Percentiles rank a stretch among this genome's conserved stretches.
Evolutionary conservation across 768 basidiomycete genomes (phyloP).

Genomic region (Strobilomyces dryophilus): DNA sequence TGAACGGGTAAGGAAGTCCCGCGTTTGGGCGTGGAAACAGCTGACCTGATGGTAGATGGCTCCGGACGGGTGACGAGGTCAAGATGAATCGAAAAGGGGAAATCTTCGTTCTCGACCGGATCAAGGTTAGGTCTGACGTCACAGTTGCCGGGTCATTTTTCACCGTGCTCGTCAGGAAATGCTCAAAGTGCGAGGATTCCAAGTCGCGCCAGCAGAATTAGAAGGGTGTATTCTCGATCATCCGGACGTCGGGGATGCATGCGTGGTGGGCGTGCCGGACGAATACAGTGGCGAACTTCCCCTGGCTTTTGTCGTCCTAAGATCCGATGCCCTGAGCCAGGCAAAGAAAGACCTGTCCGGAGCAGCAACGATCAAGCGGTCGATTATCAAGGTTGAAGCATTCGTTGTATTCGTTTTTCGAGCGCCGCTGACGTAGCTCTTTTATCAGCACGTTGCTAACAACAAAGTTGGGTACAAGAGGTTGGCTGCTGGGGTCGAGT

Average conservation of each 20-base stretch:
- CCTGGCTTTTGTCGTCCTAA: slow-evolving; percentile 53
- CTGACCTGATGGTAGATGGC: slow-evolving; percentile 42
- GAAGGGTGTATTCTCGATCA: slow-evolving; percentile 62
- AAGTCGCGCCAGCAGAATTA: slow-evolving; percentile 64
- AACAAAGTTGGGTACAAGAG: slow-evolving; percentile 55
- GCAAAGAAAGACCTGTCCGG: slow-evolving; percentile 30
- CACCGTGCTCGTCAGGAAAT: slow-evolving; percentile 46
- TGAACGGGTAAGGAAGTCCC: slow-evolving; percentile 36
- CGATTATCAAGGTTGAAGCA: slow-evolving; percentile 50
- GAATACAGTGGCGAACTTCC: slow-evolving; percentile 77
- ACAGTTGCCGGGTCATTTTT: background rate
- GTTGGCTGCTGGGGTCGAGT: too few species aligned
- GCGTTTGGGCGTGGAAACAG: background rate
- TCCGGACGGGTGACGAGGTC: slow-evolving; percentile 71
- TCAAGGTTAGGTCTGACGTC: slow-evolving; percentile 47
- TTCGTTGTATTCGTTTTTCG: background rate
- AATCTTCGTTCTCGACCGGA: slow-evolving; percentile 66
- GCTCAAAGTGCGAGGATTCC: slow-evolving; percentile 56
- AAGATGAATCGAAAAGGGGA: slow-evolving; percentile 57
- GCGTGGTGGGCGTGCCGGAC: slow-evolving; percentile 65
- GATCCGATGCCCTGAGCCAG: slow-evolving; percentile 35
- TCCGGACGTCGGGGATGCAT: slow-evolving; percentile 55
- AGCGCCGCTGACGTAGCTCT: background rate
- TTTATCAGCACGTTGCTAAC: slow-evolving; percentile 53
- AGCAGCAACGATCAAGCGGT: slow-evolving; percentile 33